Percentiles rank a stretch among this genome's conserved stretches.
Conservation (phyloP, 78 protist species). For the Speleostelium caveatum region DNA sequence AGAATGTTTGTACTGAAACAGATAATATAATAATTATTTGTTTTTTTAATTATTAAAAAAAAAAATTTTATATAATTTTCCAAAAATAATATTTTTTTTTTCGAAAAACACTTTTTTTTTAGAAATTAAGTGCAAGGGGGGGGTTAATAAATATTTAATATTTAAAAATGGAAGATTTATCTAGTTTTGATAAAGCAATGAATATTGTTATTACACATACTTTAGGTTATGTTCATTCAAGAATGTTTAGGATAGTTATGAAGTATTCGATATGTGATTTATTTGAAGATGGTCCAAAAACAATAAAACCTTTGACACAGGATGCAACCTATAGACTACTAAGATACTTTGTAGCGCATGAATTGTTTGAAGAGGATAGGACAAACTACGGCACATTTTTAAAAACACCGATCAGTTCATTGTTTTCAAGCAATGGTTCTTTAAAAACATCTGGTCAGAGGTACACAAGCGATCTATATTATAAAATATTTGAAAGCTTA, state of each 20-base stretch:
- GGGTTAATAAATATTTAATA: no score
- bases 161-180: no score
- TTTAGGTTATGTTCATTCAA: not conserved
- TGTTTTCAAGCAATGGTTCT: not conserved
- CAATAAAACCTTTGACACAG: not conserved
- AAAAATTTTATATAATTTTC: no score
- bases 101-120: no score
- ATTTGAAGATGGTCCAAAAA: constrained; percentile 3
- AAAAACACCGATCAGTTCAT: not conserved
- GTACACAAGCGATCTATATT: not conserved
- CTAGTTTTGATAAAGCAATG: constrained; percentile 29
- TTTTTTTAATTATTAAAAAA: no score
- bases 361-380: not conserved
- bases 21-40: no score
- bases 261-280: not conserved
- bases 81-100: no score
- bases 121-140: no score
- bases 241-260: constrained; percentile 11
- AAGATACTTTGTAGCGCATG: constrained; percentile 1
- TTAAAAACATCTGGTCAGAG: not conserved
- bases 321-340: not conserved
- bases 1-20: no score
- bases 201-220: constrained; percentile 2
- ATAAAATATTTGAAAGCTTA: constrained; percentile 13
- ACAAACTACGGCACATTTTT: not conserved